These are phyloP conservation scores for Pseudogymnoascus sp. DNA, from an alignment of 2,329 filamentous ascomycete species.

Conservation along the genomic window DNA sequence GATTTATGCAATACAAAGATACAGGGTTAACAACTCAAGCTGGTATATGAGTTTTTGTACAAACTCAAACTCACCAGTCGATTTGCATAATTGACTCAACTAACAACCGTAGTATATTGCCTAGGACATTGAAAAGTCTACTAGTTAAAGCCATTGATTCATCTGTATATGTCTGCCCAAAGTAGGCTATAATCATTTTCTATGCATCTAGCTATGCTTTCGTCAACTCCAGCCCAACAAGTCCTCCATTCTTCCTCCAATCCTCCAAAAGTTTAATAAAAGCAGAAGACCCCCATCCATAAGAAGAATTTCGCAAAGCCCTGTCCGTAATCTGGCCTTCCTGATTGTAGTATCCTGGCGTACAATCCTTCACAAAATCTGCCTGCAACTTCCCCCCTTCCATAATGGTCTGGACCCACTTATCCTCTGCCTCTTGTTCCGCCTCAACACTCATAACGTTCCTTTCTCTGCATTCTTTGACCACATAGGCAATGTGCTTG, in stretches of 20 bases:
- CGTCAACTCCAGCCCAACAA: conserved; percentile 1
- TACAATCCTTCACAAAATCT: conserved; percentile 6
- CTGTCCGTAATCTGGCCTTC: neutral
- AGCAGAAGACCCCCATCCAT: neutral
- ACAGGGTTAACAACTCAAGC: neutral
- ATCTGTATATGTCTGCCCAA: neutral
- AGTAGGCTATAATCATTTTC: neutral
- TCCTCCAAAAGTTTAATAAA: conserved; percentile 8
- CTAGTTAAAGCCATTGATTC: neutral
- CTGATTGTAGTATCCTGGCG: conserved; percentile 11
- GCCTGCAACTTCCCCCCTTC: neutral
- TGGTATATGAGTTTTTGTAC: neutral
- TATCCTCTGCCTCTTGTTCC: neutral
- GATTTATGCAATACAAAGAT: neutral
- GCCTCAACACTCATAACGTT: neutral
- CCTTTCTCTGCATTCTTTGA: neutral
- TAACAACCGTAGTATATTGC: neutral
- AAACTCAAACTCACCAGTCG: neutral
- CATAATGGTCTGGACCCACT: conserved; percentile 10
- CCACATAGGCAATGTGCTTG: conserved; percentile 13
- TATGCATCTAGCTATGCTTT: neutral
- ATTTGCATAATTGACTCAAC: neutral
- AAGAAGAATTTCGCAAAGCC: neutral
- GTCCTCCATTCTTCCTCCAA: neutral
- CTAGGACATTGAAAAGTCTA: neutral